These are phyloP conservation scores for Yamadazyma spencermartinsiae DNA, from an alignment of 1,139 yeast genomes.

Conservation along the genomic window DNA sequence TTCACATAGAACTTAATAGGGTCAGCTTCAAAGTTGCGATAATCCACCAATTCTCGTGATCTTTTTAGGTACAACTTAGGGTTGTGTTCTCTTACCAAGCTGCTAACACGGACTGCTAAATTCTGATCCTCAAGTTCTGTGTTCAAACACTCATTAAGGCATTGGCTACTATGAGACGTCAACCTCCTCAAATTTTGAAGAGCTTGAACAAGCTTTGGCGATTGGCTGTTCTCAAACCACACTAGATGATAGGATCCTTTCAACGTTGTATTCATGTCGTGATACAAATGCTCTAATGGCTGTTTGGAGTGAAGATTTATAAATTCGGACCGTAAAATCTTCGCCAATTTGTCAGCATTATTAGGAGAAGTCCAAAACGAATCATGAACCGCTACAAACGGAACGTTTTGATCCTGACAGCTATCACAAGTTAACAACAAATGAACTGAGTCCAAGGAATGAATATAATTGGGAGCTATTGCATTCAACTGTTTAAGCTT, in stretches of 20 bases:
- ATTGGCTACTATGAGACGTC: too few relatives aligned
- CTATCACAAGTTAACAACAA: slow-evolving; percentile 37
- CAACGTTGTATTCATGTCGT: slow-evolving; percentile 28
- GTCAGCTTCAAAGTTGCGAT: slow-evolving; percentile 2
- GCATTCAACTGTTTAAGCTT: slow-evolving; percentile 36
- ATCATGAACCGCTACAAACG: slow-evolving; percentile 46
- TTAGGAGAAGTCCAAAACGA: slow-evolving; percentile 46
- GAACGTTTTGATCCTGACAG: slow-evolving; percentile 20
- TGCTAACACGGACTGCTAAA: slow-evolving; percentile 7
- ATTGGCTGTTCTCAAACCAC: slow-evolving; percentile 29
- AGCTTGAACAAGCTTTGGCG: too few relatives aligned
- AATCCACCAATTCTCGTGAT: slow-evolving; percentile 3
- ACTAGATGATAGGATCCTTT: slow-evolving; percentile 33
- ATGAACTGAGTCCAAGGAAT: slow-evolving; percentile 45
- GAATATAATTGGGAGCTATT: slow-evolving; percentile 48
- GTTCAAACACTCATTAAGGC: slow-evolving; percentile 16
- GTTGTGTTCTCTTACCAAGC: slow-evolving; percentile 17
- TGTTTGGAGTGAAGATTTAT: slow-evolving; percentile 33
- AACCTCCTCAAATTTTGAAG: too few relatives aligned
- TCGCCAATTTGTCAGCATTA: slow-evolving; percentile 28
- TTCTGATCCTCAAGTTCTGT: slow-evolving; percentile 14
- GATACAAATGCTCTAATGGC: slow-evolving; percentile 25
- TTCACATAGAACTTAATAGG: slow-evolving; percentile 3
- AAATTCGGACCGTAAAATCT: slow-evolving; percentile 33
- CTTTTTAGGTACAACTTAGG: slow-evolving; percentile 25